phyloP scores from a whole-genome alignment of 345 rosid genomes.

The Schrenkiella parvula region DNA sequence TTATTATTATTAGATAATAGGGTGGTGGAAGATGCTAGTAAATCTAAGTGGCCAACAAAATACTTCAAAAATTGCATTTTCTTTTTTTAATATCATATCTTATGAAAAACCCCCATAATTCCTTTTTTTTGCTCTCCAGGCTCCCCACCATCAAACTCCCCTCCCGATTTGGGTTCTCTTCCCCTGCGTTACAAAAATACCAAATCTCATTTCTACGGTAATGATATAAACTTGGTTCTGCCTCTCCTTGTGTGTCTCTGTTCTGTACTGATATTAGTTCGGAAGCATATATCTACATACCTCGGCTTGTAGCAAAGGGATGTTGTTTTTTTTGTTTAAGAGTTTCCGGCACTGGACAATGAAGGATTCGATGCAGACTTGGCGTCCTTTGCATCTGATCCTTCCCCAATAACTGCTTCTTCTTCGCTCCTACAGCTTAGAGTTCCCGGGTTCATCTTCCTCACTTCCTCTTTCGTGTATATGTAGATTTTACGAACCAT shows the following conservation, averaged over 20 bases:
- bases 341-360: slow-evolving; percentile 33
- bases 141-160: slow-evolving; percentile 3
- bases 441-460: slow-evolving; percentile 64
- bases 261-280: background rate
- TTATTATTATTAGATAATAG: slow-evolving; percentile 14
- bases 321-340: slow-evolving; percentile 5
- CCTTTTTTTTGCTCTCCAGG: slow-evolving; percentile 11
- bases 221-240: background rate
- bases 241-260: background rate
- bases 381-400: slow-evolving; percentile 39
- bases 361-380: slow-evolving; percentile 36
- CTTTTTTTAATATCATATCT: slow-evolving; percentile 6
- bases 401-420: slow-evolving; percentile 32
- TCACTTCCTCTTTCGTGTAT: slow-evolving; percentile 73
- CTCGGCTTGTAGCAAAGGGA: slow-evolving; percentile 12
- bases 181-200: background rate
- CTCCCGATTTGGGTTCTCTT: background rate
- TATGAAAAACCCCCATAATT: background rate
- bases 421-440: slow-evolving; percentile 43
- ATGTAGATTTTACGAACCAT: slow-evolving; percentile 66
- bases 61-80: slow-evolving; percentile 34
- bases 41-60: slow-evolving; percentile 23
- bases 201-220: background rate
- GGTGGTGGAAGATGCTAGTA: slow-evolving; percentile 26
- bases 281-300: background rate